Evolutionary conservation across 345 rosid genomes (phyloP).

Genomic region (Kandelia obovata): DNA sequence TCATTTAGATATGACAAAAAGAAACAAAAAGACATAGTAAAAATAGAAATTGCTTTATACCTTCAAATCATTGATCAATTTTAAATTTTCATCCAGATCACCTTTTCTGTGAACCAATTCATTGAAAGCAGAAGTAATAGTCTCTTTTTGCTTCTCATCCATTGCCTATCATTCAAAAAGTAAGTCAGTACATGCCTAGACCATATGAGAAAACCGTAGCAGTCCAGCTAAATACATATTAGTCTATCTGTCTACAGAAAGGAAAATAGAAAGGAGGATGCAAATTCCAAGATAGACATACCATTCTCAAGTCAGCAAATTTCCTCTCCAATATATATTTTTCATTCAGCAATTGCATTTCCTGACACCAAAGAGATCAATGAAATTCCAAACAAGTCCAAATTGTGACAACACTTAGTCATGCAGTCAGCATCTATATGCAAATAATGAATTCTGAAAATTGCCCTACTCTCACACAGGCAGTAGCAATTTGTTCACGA

Average conservation of each 20-base stretch:
- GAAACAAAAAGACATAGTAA: not conserved
- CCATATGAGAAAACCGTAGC: conserved; percentile 17
- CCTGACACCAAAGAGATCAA: conserved; percentile 46
- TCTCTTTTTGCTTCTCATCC: conserved; percentile 89
- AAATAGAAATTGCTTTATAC: conserved; percentile 29
- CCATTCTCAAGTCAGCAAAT: conserved; percentile 89
- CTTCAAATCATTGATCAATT: conserved; percentile 80
- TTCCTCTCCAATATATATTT: conserved; percentile 76
- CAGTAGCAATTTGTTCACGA: conserved; percentile 69
- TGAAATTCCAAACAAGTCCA: conserved; percentile 9
- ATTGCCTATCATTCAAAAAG: conserved; percentile 56
- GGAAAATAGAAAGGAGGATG: not conserved
- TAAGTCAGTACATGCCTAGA: conserved; percentile 17
- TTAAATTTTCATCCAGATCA: conserved; percentile 75
- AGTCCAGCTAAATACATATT: conserved; percentile 7
- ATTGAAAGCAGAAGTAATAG: conserved; percentile 64
- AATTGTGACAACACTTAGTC: conserved; percentile 6
- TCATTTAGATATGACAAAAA: not conserved
- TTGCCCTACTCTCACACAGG: conserved; percentile 60
- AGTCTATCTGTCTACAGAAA: not conserved
- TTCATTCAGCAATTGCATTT: conserved; percentile 75
- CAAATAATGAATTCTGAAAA: conserved; percentile 3
- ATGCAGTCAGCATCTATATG: not conserved
- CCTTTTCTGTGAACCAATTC: conserved; percentile 75
- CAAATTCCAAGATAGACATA: conserved; percentile 35